Evolutionary conservation across 1,284 basidiomycete species (phyloP).

Genomic region (Microbotryum saponariae): DNA sequence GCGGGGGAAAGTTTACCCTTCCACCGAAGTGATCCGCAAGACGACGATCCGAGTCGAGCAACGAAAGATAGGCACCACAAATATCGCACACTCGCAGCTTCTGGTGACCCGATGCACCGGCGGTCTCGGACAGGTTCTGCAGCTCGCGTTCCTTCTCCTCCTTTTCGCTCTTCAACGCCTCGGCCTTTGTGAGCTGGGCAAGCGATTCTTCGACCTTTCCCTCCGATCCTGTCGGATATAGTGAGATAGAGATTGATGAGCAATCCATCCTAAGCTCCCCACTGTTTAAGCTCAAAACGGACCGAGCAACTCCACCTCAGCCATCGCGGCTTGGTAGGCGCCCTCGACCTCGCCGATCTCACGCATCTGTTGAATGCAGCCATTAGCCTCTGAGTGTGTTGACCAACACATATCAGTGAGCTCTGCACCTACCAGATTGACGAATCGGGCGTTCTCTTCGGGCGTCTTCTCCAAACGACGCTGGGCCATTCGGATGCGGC

Average conservation of each 20-base stretch:
- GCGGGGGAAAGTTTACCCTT: constrained; percentile 56
- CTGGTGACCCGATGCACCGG: constrained; percentile 96
- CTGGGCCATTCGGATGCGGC: constrained; percentile 87
- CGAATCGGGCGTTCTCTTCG: constrained; percentile 97
- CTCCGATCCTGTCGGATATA: constrained; percentile 23
- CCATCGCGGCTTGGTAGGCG: constrained; percentile 94
- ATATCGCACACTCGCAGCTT: constrained; percentile 99
- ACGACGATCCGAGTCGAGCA: constrained; percentile 95
- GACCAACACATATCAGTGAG: not conserved
- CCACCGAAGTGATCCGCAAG: constrained; percentile 99
- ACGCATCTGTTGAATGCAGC: constrained; percentile 60
- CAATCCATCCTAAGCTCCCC: not conserved
- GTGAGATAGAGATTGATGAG: constrained; percentile 10
- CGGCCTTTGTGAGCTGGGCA: constrained; percentile 92
- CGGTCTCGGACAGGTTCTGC: constrained; percentile 93
- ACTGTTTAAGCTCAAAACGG: constrained; percentile 33
- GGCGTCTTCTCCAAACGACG: constrained; percentile 96
- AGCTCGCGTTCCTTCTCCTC: constrained; percentile 93
- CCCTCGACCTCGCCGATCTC: constrained; percentile 99
- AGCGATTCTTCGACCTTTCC: constrained; percentile 98
- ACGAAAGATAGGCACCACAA: constrained; percentile 95
- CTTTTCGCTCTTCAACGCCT: constrained; percentile 95
- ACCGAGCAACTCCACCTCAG: constrained; percentile 94
- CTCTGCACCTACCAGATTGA: constrained; percentile 66
- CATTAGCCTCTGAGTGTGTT: not conserved